phyloP scores from a whole-genome alignment of 805 yeast species.

The Candida jianshihensis region DNA sequence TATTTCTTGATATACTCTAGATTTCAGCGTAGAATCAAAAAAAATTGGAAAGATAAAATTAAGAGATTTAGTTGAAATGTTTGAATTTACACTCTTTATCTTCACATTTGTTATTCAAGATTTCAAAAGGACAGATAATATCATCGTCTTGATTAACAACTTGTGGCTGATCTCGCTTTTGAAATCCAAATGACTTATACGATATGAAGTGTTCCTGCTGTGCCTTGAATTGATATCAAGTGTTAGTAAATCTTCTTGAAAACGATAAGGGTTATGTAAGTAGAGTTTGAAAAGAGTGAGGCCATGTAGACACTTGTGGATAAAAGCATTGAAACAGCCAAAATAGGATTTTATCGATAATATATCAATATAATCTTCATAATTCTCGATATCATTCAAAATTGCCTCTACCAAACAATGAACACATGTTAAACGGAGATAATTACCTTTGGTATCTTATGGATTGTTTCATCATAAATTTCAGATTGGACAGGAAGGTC shows the following conservation, averaged over 20 bases:
- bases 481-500: not conserved
- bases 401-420: too few species aligned
- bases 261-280: too few species aligned
- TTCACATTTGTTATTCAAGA: slow-evolving; percentile 15
- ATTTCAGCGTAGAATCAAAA: too few species aligned
- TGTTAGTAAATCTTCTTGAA: slow-evolving; percentile 21
- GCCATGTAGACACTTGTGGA: too few species aligned
- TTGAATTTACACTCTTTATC: slow-evolving; percentile 17
- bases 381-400: too few species aligned
- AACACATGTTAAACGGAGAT: too few species aligned
- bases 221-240: slow-evolving; percentile 7
- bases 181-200: slow-evolving; percentile 15
- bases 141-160: slow-evolving; percentile 1
- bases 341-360: too few species aligned
- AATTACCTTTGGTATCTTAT: slow-evolving; percentile 22
- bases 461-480: slow-evolving; percentile 16
- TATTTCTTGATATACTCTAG: not conserved
- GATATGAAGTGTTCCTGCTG: slow-evolving; percentile 15
- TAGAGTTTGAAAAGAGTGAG: too few species aligned
- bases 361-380: too few species aligned
- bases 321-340: too few species aligned
- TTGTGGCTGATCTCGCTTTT: not conserved
- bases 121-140: slow-evolving; percentile 19
- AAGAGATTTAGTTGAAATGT: slow-evolving; percentile 9
- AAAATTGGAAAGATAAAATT: too few species aligned